Evolutionary conservation across 2,329 filamentous ascomycete genomes (phyloP).

Genomic region (Fusarium sp.): DNA sequence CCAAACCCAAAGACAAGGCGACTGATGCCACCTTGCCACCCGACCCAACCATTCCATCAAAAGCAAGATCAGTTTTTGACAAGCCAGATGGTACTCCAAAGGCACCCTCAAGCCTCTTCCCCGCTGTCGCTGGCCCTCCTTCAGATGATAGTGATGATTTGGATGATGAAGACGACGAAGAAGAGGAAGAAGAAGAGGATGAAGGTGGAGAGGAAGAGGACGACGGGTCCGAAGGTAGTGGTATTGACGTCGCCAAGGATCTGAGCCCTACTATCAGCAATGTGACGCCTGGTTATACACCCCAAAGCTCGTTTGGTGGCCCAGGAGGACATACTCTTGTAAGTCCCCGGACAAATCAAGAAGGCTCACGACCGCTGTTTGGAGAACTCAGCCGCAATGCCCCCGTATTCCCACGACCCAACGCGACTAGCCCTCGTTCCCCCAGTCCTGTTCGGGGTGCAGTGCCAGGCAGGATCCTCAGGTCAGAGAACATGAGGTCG

Average conservation of each 20-base stretch:
- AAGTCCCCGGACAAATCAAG: constrained; percentile 57
- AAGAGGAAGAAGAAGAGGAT: constrained; percentile 58
- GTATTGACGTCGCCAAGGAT: constrained; percentile 74
- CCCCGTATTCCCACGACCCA: constrained; percentile 68
- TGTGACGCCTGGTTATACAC: constrained; percentile 64
- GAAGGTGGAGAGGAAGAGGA: constrained; percentile 63
- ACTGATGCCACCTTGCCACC: constrained; percentile 35
- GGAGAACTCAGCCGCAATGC: constrained; percentile 66
- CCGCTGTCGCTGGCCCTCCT: constrained; percentile 54
- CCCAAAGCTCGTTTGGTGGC: constrained; percentile 70
- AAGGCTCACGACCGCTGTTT: constrained; percentile 63
- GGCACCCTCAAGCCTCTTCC: constrained; percentile 49
- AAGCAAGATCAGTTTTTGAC: constrained; percentile 33
- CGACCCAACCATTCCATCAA: constrained; percentile 28
- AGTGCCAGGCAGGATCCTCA: constrained; percentile 63
- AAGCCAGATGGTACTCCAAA: constrained; percentile 55
- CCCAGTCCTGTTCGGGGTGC: constrained; percentile 77
- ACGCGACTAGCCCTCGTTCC: constrained; percentile 73
- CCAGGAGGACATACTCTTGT: constrained; percentile 56
- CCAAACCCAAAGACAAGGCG: constrained; percentile 30
- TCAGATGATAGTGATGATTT: constrained; percentile 59
- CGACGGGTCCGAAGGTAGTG: constrained; percentile 69
- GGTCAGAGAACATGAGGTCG: constrained; percentile 67
- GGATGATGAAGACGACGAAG: constrained; percentile 54
- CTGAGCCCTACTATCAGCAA: constrained; percentile 66